These are phyloP conservation scores for Cytospora piceae DNA, from an alignment of 2,329 filamentous ascomycete species.

Conservation along the genomic window DNA sequence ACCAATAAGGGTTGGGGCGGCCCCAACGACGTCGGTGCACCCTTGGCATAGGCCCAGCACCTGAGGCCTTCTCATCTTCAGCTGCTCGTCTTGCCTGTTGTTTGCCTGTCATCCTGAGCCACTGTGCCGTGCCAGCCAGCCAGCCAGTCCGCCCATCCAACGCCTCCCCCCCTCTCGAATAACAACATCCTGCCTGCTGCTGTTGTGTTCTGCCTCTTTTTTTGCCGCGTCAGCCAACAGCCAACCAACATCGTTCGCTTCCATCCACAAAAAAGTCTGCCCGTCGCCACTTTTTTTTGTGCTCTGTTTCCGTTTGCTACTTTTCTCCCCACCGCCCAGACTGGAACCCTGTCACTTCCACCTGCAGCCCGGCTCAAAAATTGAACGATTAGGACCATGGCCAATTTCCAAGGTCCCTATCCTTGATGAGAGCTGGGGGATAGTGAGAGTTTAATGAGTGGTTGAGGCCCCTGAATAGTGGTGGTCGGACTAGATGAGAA, in stretches of 20 bases:
- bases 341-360: conserved; percentile 6
- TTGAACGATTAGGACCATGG: conserved; percentile 17
- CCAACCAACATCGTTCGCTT: conserved; percentile 1
- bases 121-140: not conserved
- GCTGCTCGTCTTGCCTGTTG: not conserved
- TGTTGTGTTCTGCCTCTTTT: conserved; percentile 14
- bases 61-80: not conserved
- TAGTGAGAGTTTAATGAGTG: not conserved
- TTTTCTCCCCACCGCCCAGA: conserved; percentile 19
- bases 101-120: not conserved
- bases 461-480: not conserved
- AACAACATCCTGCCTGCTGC: not conserved
- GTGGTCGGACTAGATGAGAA: not conserved
- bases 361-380: conserved; percentile 12
- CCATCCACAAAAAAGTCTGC: conserved; percentile 26
- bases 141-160: not conserved
- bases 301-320: conserved; percentile 2
- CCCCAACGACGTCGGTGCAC: conserved; percentile 3
- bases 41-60: not conserved
- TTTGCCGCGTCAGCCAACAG: conserved; percentile 8
- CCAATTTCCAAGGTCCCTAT: not conserved
- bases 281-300: conserved; percentile 21
- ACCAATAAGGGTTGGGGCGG: not conserved
- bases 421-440: not conserved
- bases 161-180: not conserved